These are phyloP conservation scores for Claviceps sp. DNA, from an alignment of 2,329 filamentous ascomycete genomes.

Conservation along the genomic window DNA sequence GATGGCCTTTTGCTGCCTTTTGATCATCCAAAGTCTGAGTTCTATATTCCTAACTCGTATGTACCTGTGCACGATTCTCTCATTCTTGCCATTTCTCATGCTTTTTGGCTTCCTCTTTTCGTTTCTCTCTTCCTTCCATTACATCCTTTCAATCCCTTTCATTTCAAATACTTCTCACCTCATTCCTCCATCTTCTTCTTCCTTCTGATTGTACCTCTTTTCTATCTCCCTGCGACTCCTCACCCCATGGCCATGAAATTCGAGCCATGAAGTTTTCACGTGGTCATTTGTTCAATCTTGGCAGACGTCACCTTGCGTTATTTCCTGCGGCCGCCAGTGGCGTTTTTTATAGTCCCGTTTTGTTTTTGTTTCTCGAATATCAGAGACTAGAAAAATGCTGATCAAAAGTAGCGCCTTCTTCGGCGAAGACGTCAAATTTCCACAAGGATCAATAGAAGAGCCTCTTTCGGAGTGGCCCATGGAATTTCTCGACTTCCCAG, in stretches of 20 bases:
- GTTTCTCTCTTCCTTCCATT: too few relatives aligned
- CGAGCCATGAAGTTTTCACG: too few relatives aligned
- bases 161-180: too few relatives aligned
- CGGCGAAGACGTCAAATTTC: background rate
- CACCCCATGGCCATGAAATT: too few relatives aligned
- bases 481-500: conserved; percentile 10
- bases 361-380: too few relatives aligned
- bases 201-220: too few relatives aligned
- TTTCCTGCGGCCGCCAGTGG: too few relatives aligned
- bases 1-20: conserved; percentile 14
- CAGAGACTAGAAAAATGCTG: background rate
- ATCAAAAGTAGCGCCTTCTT: conserved; percentile 2
- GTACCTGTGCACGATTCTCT: background rate
- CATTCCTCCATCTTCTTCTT: background rate
- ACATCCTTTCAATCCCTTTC: too few relatives aligned
- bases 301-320: too few relatives aligned
- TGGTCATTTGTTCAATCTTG: too few relatives aligned
- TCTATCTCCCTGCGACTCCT: too few relatives aligned
- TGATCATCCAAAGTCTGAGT: conserved; percentile 9
- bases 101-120: background rate
- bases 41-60: conserved; percentile 11
- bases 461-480: conserved; percentile 17
- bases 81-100: background rate
- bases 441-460: conserved; percentile 8
- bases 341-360: too few relatives aligned